phyloP scores from a whole-genome alignment of 352 stramenopile genomes.

The Phytophthora tubulina region DNA sequence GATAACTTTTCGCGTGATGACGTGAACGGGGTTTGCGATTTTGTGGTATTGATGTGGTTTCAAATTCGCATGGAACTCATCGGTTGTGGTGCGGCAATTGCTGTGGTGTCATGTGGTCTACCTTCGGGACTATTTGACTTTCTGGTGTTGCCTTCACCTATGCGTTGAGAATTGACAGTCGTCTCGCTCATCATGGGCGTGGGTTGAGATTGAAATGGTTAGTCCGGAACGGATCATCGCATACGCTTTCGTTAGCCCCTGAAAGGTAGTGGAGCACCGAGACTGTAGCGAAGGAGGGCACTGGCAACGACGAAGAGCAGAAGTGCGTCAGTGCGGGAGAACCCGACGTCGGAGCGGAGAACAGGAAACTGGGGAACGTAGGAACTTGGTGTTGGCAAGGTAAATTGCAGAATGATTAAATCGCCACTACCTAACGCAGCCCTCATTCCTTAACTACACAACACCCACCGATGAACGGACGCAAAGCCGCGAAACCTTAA shows the following conservation, averaged over 20 bases:
- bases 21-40: conserved; percentile 41
- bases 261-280: too few relatives aligned
- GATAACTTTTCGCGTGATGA: conserved; percentile 44
- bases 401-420: too few relatives aligned
- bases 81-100: conserved; percentile 46
- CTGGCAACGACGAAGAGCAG: too few relatives aligned
- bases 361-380: too few relatives aligned
- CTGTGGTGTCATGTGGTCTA: conserved; percentile 51
- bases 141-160: conserved; percentile 91
- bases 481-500: too few relatives aligned
- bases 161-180: conserved; percentile 85
- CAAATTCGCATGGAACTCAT: conserved; percentile 57
- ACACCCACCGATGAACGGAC: too few relatives aligned
- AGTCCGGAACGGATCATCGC: conserved; percentile 56
- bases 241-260: conserved; percentile 34
- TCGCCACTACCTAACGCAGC: too few relatives aligned
- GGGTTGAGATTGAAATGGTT: conserved; percentile 56
- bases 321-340: too few relatives aligned
- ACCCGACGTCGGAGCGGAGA: too few relatives aligned
- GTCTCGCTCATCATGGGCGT: conserved; percentile 63
- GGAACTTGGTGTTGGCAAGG: too few relatives aligned
- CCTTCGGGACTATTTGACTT: conserved; percentile 52
- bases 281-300: too few relatives aligned
- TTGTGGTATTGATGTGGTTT: conserved; percentile 51
- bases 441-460: too few relatives aligned